Evolutionary conservation across 169 alveolate species (phyloP).

Genomic region (Condylostoma magnum): DNA sequence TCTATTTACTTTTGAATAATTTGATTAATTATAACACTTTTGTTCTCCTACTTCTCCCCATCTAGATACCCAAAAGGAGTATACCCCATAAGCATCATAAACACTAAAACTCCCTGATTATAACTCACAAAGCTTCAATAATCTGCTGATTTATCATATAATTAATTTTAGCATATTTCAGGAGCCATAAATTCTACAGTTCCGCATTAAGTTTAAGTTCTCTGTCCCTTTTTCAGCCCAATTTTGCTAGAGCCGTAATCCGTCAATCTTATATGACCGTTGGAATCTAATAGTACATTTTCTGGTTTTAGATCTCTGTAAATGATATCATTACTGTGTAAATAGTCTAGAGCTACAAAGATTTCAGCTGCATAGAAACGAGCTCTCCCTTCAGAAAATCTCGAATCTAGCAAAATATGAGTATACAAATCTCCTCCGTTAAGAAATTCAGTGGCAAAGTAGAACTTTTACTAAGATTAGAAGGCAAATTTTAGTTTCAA

Average conservation of each 20-base stretch:
- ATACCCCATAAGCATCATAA: conserved; percentile 47
- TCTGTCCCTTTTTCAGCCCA: not conserved
- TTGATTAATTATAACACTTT: not conserved
- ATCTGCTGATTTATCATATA: conserved; percentile 56
- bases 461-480: conserved; percentile 46
- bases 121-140: conserved; percentile 61
- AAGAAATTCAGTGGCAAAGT: conserved; percentile 49
- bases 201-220: conserved; percentile 23
- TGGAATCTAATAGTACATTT: conserved; percentile 48
- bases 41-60: not conserved
- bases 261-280: conserved; percentile 54
- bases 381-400: conserved; percentile 41
- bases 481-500: conserved; percentile 46
- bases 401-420: conserved; percentile 36
- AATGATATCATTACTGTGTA: conserved; percentile 47
- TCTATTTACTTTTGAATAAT: not conserved
- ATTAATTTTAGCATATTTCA: conserved; percentile 41
- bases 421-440: conserved; percentile 62
- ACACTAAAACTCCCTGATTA: conserved; percentile 53
- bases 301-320: conserved; percentile 69
- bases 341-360: conserved; percentile 43
- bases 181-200: conserved; percentile 61
- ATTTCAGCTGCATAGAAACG: conserved; percentile 48
- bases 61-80: conserved; percentile 13
- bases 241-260: conserved; percentile 50